A percentile compares a stretch with the other conserved stretches of the same genome.
These are phyloP conservation scores for Akebia trifoliata DNA, from an alignment of 164 flowering plant species.

Conservation along the genomic window DNA sequence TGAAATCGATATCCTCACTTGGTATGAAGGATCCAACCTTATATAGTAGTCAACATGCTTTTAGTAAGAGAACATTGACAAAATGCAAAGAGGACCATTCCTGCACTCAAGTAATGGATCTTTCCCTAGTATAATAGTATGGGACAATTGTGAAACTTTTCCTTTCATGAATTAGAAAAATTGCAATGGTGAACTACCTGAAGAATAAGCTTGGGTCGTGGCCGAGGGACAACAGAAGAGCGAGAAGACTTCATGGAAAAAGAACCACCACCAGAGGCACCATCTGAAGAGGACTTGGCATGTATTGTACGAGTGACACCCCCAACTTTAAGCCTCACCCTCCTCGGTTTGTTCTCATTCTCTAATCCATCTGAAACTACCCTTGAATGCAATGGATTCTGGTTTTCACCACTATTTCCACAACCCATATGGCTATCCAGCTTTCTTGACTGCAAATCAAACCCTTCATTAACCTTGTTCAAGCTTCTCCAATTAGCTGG, in stretches of 20 bases:
- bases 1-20: too few species aligned
- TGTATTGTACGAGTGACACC: slow-evolving; percentile 71
- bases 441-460: slow-evolving; percentile 22
- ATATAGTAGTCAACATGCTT: too few species aligned
- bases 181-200: slow-evolving; percentile 30
- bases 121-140: too few species aligned
- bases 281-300: slow-evolving; percentile 34
- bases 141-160: too few species aligned
- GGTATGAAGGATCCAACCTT: too few species aligned
- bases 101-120: too few species aligned
- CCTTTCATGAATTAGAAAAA: too few species aligned
- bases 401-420: slow-evolving; percentile 20
- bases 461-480: slow-evolving; percentile 25
- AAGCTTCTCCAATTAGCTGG: slow-evolving; percentile 50
- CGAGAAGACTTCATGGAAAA: slow-evolving; percentile 35
- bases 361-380: slow-evolving; percentile 30
- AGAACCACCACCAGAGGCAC: too few species aligned
- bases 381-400: slow-evolving; percentile 18
- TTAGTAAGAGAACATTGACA: too few species aligned
- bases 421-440: slow-evolving; percentile 10
- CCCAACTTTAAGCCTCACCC: slow-evolving; percentile 75
- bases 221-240: slow-evolving; percentile 30
- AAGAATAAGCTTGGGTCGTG: slow-evolving; percentile 30
- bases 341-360: slow-evolving; percentile 55
- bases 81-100: too few species aligned